Percentiles rank a stretch among this genome's conserved stretches.
Evolutionary conservation across 2,329 filamentous ascomycete species (phyloP).

Genomic region (Fusarium sp.): DNA sequence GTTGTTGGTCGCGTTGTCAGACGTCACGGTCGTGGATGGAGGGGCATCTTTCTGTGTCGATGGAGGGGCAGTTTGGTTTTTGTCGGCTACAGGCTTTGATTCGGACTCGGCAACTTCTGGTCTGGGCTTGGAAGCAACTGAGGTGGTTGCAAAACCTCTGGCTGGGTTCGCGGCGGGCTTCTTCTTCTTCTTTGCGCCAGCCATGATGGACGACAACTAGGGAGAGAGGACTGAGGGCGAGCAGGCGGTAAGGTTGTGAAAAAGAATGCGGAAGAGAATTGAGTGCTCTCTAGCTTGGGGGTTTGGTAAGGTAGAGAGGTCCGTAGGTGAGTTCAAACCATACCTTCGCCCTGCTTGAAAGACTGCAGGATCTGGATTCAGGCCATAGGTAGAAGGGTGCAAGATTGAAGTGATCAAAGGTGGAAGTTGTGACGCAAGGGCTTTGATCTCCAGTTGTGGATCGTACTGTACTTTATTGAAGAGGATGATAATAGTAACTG

Average conservation of each 20-base stretch:
- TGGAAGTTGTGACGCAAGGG: constrained; percentile 41
- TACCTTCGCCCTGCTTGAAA: constrained; percentile 3
- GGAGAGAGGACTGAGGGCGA: neutral
- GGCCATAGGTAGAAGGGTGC: constrained; percentile 15
- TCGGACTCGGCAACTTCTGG: constrained; percentile 64
- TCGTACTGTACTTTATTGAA: constrained; percentile 5
- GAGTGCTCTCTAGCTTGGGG: neutral
- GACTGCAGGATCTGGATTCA: constrained; percentile 11
- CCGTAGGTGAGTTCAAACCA: neutral
- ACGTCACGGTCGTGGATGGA: constrained; percentile 43
- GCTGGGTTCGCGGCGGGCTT: constrained; percentile 89
- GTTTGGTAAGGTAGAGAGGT: constrained; percentile 14
- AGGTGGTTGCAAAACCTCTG: constrained; percentile 93
- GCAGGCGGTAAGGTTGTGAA: constrained; percentile 5
- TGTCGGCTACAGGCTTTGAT: constrained; percentile 38
- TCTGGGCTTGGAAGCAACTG: constrained; percentile 84
- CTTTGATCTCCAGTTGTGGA: constrained; percentile 34
- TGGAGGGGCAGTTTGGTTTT: constrained; percentile 49
- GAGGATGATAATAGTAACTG: constrained; percentile 4
- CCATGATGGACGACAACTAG: constrained; percentile 63
- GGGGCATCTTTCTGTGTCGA: constrained; percentile 46
- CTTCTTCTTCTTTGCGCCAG: constrained; percentile 84
- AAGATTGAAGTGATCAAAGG: constrained; percentile 21
- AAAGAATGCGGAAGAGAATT: neutral
- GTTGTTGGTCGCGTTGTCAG: constrained; percentile 41